Evolutionary conservation across 2,329 filamentous ascomycete genomes (phyloP), one percentile per base, ranked within the genome.

Genomic region (Xylariaceae sp.): DNA sequence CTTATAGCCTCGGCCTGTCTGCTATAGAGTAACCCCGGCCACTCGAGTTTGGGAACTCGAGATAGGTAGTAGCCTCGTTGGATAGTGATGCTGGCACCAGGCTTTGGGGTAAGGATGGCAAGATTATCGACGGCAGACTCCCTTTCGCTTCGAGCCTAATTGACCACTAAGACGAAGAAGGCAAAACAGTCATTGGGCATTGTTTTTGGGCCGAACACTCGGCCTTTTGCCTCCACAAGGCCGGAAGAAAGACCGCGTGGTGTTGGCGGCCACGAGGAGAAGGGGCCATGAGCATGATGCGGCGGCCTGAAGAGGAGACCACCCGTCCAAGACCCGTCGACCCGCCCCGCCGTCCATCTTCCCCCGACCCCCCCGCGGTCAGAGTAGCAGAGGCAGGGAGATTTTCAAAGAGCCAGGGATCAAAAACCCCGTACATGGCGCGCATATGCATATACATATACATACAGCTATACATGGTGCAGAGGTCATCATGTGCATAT

Each of bases 141-240:
- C 6, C 6, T 11, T 6, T 6, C 22, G 18, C 29, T 40, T 55
- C 41, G 50, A 43, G 51, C 54, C 52, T 46, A 53, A 56, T 56
- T 51, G 49, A 47, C 51, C 42, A 46, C 51, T 54, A 44, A 40
- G 41, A 43, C 44, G 40, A 42, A 50, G 34, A 39, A 36, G 34
- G 34, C 17, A 37, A 32, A 41, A 43, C 33, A 50, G 43, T 45
- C 54, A 57, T 59, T 57, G 51, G 55, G 54, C 55, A 57, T 47
- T 55, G 48, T 56, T 53, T 45, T 45, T 50, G 53, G 50, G 43
- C 37, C 42, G 39, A 37, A 38, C 35, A 34, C 50, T 49, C 42
- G 51, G 47, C 45, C 51, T 39, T 49, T 42, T 50, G 47, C 45
- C 51, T 39, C 48, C 32, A 41, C 40, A 37, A 42, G 51, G 44